Percentiles rank a stretch among this genome's conserved stretches.
Conservation (phyloP, 176 grass and related monocot genomes). For the Bothriochloa decipiens region DNA sequence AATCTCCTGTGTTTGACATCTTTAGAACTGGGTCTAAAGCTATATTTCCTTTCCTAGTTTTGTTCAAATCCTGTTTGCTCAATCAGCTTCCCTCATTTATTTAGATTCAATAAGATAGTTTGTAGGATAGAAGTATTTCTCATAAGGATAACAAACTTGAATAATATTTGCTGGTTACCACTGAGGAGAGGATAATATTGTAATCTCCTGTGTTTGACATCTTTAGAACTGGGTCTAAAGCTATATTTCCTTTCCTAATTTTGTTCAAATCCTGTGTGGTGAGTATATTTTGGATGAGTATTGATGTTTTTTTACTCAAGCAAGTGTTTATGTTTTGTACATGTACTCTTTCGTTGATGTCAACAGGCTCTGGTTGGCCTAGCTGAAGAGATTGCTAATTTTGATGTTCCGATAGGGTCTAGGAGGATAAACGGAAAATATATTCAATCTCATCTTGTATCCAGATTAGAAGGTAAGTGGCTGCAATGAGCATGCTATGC, state of each 20-base stretch:
- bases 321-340: constrained; percentile 32
- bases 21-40: background rate
- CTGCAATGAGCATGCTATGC: background rate
- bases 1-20: background rate
- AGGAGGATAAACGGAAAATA: constrained; percentile 95
- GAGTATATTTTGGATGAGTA: constrained; percentile 14
- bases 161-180: background rate
- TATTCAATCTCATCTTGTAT: constrained; percentile 88
- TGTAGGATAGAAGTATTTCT: background rate
- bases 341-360: constrained; percentile 48
- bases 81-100: background rate
- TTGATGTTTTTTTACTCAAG: constrained; percentile 17
- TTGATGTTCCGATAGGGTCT: constrained; percentile 60
- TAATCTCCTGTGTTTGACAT: background rate
- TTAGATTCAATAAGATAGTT: background rate
- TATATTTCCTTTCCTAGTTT: background rate
- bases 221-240: background rate
- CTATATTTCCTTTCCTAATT: background rate
- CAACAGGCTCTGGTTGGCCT: constrained; percentile 84
- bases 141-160: background rate
- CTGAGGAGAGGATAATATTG: background rate
- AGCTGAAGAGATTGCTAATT: constrained; percentile 91
- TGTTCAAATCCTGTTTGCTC: too few species aligned
- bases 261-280: constrained; percentile 17
- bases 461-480: constrained; percentile 82